Evolutionary conservation across 2,329 filamentous ascomycete genomes (phyloP).

Genomic region (Exophiala lecanii-corni): DNA sequence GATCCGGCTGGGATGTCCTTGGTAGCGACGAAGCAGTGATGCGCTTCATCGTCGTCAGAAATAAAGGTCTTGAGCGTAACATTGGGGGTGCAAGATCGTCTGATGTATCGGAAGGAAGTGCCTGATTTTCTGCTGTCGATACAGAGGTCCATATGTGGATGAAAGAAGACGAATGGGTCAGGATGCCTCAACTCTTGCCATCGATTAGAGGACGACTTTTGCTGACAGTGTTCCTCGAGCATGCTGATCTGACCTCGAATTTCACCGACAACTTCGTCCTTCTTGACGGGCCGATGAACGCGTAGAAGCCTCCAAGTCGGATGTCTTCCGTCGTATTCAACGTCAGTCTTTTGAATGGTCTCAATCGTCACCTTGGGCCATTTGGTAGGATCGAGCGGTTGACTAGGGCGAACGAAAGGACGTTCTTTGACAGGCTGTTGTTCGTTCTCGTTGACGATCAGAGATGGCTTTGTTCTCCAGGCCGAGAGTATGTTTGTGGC

Average conservation of each 20-base stretch:
- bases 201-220: conserved; percentile 53
- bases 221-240: conserved; percentile 66
- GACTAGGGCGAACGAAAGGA: conserved; percentile 63
- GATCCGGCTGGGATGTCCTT: conserved; percentile 61
- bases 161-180: conserved; percentile 77
- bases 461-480: conserved; percentile 73
- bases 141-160: conserved; percentile 80
- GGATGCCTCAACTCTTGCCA: conserved; percentile 60
- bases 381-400: conserved; percentile 50
- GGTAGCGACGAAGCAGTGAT: conserved; percentile 88
- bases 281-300: conserved; percentile 48
- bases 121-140: conserved; percentile 89
- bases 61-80: conserved; percentile 82
- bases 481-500: conserved; percentile 69
- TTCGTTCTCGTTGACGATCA: conserved; percentile 62
- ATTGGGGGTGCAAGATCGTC: conserved; percentile 87
- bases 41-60: conserved; percentile 67
- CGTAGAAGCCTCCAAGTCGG: conserved; percentile 64
- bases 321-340: conserved; percentile 51
- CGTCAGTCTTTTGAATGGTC: conserved; percentile 46
- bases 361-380: conserved; percentile 51
- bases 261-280: conserved; percentile 59
- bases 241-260: conserved; percentile 74
- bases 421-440: conserved; percentile 54
- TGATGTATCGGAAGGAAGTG: conserved; percentile 79